Evolutionary conservation across 768 basidiomycete species (phyloP), one percentile per base, ranked within the genome.

Genomic region (Kondoa subrosea): DNA sequence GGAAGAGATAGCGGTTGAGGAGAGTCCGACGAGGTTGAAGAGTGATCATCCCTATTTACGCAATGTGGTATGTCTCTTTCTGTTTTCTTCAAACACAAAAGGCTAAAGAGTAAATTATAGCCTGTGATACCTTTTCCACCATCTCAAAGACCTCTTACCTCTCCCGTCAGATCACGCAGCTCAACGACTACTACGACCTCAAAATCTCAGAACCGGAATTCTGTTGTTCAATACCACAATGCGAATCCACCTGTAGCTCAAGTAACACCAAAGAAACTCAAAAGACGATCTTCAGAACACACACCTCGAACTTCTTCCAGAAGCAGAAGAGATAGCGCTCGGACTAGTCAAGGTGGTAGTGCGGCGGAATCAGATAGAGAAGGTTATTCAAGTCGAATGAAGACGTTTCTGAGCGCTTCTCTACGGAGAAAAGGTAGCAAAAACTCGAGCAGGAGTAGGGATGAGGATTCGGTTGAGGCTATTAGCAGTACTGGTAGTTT

Each of bases 351-450:
- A 50, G 40, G 40, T n/a, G n/a, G n/a, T n/a, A n/a, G n/a, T n/a
- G n/a, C n/a, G n/a, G n/a, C n/a, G n/a, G n/a, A n/a, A 50, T 50
- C 40, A 50, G 40, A 50, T 50, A 50, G 40, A 50, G 40, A 50
- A 21, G 40, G 40, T 50, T 50, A 50, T 50, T 50, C 40, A 21
- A 50, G 21, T 8, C 8, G 21, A 21, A 50, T 50, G 40, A 8
- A 8, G 40, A 8, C 12, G 12, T 50, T 50, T 50, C 21, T 50
- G 8, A 21, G 40, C 21, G 21, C 8, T 50, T 50, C 40, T 8
- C 8, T 50, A 8, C 40, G 40, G 21, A 50, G 40, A 50, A 50
- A 21, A 21, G 8, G 8, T 8, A 50, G 40, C 40, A 50, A 21
- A 50, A n/a, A n/a, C n/a, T 50, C 40, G 40, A 50, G 40, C n/a